These are phyloP conservation scores for Kurtzmaniella natalensis DNA, from an alignment of 1,139 yeast species.

Conservation along the genomic window DNA sequence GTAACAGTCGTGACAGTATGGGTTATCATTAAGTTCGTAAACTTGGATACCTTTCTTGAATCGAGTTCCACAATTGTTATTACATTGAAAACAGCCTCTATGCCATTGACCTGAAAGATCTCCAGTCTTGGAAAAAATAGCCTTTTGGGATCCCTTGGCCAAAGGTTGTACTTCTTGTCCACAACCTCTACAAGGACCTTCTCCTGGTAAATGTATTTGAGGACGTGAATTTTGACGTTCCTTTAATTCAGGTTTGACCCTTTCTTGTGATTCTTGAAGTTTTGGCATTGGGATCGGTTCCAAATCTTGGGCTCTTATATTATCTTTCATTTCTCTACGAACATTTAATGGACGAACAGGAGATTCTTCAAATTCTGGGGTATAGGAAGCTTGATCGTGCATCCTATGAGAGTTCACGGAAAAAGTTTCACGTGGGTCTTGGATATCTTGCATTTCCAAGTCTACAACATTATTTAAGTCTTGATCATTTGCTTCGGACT, in stretches of 20 bases:
- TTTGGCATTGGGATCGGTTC: slow-evolving; percentile 9
- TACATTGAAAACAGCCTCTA: slow-evolving; percentile 74
- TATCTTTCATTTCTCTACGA: not conserved
- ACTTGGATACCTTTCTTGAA: slow-evolving; percentile 66
- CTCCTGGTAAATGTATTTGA: slow-evolving; percentile 46
- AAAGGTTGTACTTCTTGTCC: slow-evolving; percentile 32
- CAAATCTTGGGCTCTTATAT: slow-evolving; percentile 4
- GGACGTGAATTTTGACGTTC: too few relatives aligned
- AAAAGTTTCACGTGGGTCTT: too few relatives aligned
- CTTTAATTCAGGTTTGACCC: too few relatives aligned
- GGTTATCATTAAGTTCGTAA: slow-evolving; percentile 72
- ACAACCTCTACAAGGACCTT: slow-evolving; percentile 76
- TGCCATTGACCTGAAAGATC: slow-evolving; percentile 96
- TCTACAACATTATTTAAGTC: too few relatives aligned
- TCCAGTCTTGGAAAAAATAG: slow-evolving; percentile 73
- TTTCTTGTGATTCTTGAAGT: too few relatives aligned
- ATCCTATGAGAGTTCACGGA: too few relatives aligned
- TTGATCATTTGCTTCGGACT: too few relatives aligned
- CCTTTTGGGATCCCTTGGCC: slow-evolving; percentile 39
- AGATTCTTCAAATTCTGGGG: too few relatives aligned
- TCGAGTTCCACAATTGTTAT: slow-evolving; percentile 43
- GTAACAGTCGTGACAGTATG: slow-evolving; percentile 81
- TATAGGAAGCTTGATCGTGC: too few relatives aligned
- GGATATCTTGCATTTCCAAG: too few relatives aligned
- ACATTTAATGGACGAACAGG: slow-evolving; percentile 1